Conservation (phyloP, 2,329 filamentous ascomycete genomes). For the Dryadomyces quercivorus region DNA sequence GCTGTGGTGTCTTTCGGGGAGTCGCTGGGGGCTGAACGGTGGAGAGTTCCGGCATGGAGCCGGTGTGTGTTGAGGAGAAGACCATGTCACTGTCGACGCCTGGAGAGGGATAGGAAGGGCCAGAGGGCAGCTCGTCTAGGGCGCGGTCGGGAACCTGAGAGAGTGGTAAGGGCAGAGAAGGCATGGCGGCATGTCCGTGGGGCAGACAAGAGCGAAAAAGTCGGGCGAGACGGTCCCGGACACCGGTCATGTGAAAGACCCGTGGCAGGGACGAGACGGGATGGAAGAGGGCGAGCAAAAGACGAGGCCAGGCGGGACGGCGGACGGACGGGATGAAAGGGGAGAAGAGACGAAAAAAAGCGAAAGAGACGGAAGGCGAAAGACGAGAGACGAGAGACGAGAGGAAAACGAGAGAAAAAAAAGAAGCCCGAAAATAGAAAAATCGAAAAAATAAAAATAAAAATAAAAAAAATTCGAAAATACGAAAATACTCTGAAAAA, state of each 20-base stretch:
- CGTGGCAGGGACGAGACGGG: neutral
- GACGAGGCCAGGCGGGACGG: neutral
- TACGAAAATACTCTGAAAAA: neutral
- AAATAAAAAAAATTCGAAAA: neutral
- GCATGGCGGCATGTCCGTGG: slow-evolving; percentile 1
- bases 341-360: neutral
- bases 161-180: neutral
- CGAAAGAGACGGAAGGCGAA: neutral
- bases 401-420: neutral
- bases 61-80: neutral
- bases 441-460: neutral
- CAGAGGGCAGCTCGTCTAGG: neutral
- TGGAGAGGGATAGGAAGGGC: neutral
- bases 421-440: neutral
- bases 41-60: neutral
- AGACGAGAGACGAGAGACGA: neutral
- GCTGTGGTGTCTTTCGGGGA: neutral
- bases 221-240: neutral
- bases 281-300: neutral
- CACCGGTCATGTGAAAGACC: neutral
- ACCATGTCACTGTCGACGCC: neutral
- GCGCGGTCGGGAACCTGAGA: neutral
- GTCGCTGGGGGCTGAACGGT: neutral
- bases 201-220: neutral
- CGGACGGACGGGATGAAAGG: neutral